Conservation (phyloP, 2,329 filamentous ascomycete species). For the Claviceps africana region DNA sequence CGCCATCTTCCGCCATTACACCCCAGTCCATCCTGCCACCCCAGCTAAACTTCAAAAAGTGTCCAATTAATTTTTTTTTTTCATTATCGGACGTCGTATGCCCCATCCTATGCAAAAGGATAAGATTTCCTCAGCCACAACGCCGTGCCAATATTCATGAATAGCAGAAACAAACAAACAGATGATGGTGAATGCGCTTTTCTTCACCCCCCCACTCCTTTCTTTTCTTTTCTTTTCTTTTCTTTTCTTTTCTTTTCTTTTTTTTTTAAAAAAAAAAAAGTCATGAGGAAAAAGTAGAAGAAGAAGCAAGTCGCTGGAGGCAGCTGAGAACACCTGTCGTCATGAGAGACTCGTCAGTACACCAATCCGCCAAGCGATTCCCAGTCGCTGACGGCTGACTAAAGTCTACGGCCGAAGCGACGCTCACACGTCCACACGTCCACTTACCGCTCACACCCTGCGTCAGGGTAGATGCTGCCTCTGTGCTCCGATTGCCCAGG, state of each 20-base stretch:
- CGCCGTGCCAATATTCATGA: slow-evolving; percentile 1
- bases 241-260: too few species aligned
- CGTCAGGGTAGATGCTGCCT: slow-evolving; percentile 71
- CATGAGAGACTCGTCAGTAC: slow-evolving; percentile 1
- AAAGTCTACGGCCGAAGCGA: too few species aligned
- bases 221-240: too few species aligned
- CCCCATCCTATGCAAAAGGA: not conserved
- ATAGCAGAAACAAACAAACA: not conserved
- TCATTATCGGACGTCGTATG: not conserved
- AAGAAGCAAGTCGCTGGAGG: slow-evolving; percentile 26
- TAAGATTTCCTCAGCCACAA: not conserved
- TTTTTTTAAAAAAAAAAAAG: too few species aligned
- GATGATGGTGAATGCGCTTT: not conserved
- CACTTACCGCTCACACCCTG: slow-evolving; percentile 77
- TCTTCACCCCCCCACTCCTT: too few species aligned
- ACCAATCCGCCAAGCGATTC: not conserved
- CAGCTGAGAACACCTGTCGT: slow-evolving; percentile 27
- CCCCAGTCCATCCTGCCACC: not conserved
- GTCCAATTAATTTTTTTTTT: not conserved
- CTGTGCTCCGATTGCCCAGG: slow-evolving; percentile 73
- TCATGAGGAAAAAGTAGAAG: slow-evolving; percentile 3
- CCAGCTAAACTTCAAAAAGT: not conserved
- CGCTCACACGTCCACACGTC: not conserved
- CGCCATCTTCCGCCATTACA: not conserved
- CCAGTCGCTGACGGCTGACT: not conserved